These are phyloP conservation scores for Medicago arabica DNA, from an alignment of 306 rosid genomes.

Conservation along the genomic window DNA sequence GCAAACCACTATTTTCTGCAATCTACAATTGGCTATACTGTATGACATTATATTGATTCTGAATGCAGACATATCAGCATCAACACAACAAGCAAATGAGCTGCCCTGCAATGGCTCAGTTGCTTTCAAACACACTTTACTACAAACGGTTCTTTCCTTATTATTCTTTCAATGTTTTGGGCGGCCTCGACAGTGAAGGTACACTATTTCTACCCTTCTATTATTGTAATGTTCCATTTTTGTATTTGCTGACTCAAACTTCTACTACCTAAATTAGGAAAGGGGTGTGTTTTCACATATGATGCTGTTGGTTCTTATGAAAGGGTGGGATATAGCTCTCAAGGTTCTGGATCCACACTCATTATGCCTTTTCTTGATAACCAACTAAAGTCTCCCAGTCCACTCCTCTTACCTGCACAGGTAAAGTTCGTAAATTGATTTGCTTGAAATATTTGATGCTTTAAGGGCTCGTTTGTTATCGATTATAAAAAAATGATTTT, in stretches of 20 bases:
- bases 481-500: too few species aligned
- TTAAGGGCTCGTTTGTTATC: neutral
- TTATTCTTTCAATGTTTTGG: conserved; percentile 92
- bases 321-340: conserved; percentile 96
- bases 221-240: conserved; percentile 28
- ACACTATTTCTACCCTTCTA: conserved; percentile 37
- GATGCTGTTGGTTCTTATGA: conserved; percentile 99
- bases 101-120: conserved; percentile 12
- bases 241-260: conserved; percentile 10
- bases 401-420: conserved; percentile 13
- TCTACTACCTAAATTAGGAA: conserved; percentile 56
- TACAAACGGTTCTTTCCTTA: conserved; percentile 67
- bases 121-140: conserved; percentile 12
- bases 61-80: conserved; percentile 12
- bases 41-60: neutral
- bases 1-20: neutral
- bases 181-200: conserved; percentile 98
- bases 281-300: conserved; percentile 98
- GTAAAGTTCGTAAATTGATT: neutral
- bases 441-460: neutral
- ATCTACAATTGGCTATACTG: too few species aligned
- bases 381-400: conserved; percentile 9
- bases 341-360: conserved; percentile 77
- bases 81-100: conserved; percentile 20
- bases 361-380: conserved; percentile 18